Base-by-base conservation (phyloP, 306 rosid species). In the Benincasa hispida region DNA sequence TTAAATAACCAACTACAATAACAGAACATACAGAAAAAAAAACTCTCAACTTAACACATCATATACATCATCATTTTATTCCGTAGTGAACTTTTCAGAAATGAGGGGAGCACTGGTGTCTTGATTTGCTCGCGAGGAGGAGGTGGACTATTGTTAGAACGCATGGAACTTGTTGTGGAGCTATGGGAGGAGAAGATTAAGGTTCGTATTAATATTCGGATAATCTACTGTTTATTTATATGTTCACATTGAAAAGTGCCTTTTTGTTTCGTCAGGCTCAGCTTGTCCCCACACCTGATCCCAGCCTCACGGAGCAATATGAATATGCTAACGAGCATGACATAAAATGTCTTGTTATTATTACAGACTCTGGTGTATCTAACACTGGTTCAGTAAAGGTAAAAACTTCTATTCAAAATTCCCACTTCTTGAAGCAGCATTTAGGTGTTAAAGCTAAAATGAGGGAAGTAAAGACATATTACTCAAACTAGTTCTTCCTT, bases 51-150 rank as follows among this genome's bases (percentile, higher is more conserved):
- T n/a, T n/a, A n/a, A n/a, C n/a, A n/a, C n/a, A n/a, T n/a, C n/a
- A n/a, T n/a, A n/a, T n/a, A n/a, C n/a, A n/a, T n/a, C n/a, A n/a
- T n/a, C n/a, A n/a, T 32, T 12, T 72, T 48, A 39, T 69, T 51
- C 18, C 28, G 27, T 21, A n/a, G 30, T 65, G 77, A 10, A 67
- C 76, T 83, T 80, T 74, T 80, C 88, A 93, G 96, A 87, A 83
- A 79, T 74, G 98, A 90, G 81, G 86, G 82, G 37, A 82, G 87
- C 88, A 84, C 80, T 75, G 75, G 56, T 70, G 79, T 93, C 85
- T 93, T 93, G 78, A 92, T 93, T 82, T 93, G 97, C 78, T 93
- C 97, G 65, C 89, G 89, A 88, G 98, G 98, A 65, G 97, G 98
- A 57, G 98, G 97, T 41, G 98, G 98, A 78, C 86, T 93, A 32